phyloP scores from a whole-genome alignment of 768 basidiomycete genomes.

The Rhodotorula kratochvilovae region DNA sequence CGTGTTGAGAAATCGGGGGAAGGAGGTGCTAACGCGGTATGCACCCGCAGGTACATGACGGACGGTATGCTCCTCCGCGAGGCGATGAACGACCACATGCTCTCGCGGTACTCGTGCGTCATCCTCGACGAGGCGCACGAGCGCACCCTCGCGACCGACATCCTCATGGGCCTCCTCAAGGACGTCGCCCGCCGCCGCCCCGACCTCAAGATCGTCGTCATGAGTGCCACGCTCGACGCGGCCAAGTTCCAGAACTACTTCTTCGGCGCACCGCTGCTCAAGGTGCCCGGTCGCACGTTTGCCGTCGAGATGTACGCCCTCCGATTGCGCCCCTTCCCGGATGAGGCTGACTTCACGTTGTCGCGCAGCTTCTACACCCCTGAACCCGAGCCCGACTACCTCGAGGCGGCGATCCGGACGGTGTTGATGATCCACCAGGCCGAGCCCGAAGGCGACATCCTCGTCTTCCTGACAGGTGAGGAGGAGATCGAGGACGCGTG shows the following conservation, averaged over 20 bases:
- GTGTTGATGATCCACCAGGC: constrained; percentile 96
- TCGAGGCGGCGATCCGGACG: constrained; percentile 92
- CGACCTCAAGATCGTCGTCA: constrained; percentile 95
- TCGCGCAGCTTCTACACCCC: constrained; percentile 68
- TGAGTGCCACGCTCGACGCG: constrained; percentile 96
- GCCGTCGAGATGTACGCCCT: constrained; percentile 69
- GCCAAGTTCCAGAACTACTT: constrained; percentile 97
- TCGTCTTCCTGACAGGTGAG: constrained; percentile 95
- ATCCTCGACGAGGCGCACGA: constrained; percentile 99
- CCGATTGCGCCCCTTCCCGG: neutral
- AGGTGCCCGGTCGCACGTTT: constrained; percentile 76
- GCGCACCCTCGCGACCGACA: constrained; percentile 93
- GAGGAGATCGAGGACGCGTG: constrained; percentile 98
- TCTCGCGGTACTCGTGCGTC: constrained; percentile 89
- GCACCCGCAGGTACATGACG: constrained; percentile 70
- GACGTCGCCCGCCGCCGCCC: constrained; percentile 67
- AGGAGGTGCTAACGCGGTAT: neutral
- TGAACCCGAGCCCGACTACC: constrained; percentile 89
- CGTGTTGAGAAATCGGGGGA: neutral
- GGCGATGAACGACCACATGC: constrained; percentile 91
- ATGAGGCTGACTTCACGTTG: too few species aligned
- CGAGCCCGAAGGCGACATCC: constrained; percentile 85
- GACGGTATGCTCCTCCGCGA: constrained; percentile 75
- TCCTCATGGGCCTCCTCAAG: constrained; percentile 95
- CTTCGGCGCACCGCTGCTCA: constrained; percentile 51